phyloP scores from a whole-genome alignment of 371 early-diverging fungal species.

The Mortierella sp. region DNA sequence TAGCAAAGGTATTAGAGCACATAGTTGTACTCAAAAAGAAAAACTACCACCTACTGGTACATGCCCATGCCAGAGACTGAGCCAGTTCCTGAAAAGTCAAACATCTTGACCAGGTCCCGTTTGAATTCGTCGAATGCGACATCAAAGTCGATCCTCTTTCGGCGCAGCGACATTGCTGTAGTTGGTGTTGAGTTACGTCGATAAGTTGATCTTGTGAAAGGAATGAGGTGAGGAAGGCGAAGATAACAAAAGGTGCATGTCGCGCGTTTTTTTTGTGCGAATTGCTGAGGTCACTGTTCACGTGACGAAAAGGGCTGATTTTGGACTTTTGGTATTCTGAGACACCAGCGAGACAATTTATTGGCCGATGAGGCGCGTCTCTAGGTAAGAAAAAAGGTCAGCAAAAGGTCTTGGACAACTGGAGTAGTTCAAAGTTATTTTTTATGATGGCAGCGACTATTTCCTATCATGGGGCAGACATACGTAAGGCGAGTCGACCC shows the following conservation, averaged over 20 bases:
- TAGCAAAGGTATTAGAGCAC: background rate
- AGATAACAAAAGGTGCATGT: background rate
- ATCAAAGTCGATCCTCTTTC: conserved; percentile 74
- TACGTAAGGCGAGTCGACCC: too few relatives aligned
- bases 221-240: background rate
- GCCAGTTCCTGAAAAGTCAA: conserved; percentile 62
- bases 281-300: background rate
- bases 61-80: conserved; percentile 79
- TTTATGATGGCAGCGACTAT: background rate
- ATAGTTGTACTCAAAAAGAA: background rate
- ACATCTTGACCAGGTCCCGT: conserved; percentile 70
- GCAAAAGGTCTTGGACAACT: background rate
- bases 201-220: background rate
- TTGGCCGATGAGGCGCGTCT: conserved; percentile 1
- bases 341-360: background rate
- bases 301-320: background rate
- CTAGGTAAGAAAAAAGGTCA: background rate
- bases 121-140: conserved; percentile 67
- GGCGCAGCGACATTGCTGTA: conserved; percentile 66
- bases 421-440: background rate
- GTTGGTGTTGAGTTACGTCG: background rate
- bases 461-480: background rate
- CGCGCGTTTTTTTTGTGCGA: background rate
- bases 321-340: conserved; percentile 11
- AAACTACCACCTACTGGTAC: conserved; percentile 69